A percentile compares a stretch with the other conserved stretches of the same genome.
Conservation (phyloP, 78 protist species). For the Tieghemostelium lacteum region DNA sequence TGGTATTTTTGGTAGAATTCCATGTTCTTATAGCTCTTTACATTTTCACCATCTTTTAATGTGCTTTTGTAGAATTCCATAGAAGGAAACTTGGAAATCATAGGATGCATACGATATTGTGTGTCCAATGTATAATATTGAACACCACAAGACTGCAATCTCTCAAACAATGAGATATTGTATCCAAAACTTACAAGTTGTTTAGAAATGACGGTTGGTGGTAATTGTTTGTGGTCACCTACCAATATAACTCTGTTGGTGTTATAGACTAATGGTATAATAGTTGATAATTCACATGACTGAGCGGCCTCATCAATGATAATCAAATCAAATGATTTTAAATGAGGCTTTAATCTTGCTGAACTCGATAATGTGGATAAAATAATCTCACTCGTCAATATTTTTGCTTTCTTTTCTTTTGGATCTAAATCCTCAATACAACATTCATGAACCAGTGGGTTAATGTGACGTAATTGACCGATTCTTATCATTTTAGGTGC, state of each 20-base stretch:
- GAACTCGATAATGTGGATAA: neutral
- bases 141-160: slow-evolving; percentile 10
- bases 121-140: slow-evolving; percentile 23
- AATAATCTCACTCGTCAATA: neutral
- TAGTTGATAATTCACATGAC: neutral
- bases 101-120: slow-evolving; percentile 94
- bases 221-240: slow-evolving; percentile 90
- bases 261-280: neutral
- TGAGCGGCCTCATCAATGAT: slow-evolving; percentile 6
- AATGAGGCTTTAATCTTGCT: neutral
- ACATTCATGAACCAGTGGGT: neutral
- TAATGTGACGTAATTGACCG: neutral
- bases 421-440: neutral
- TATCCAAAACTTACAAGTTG: neutral
- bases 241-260: slow-evolving; percentile 62
- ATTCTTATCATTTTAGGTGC: neutral
- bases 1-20: slow-evolving; percentile 17
- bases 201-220: slow-evolving; percentile 79
- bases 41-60: slow-evolving; percentile 72
- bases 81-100: slow-evolving; percentile 86
- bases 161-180: slow-evolving; percentile 41
- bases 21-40: neutral
- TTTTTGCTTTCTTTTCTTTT: neutral
- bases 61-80: slow-evolving; percentile 79
- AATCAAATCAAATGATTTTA: neutral